Base-by-base conservation (phyloP, 495 filamentous ascomycete species). In the Parmelia sp. region DNA sequence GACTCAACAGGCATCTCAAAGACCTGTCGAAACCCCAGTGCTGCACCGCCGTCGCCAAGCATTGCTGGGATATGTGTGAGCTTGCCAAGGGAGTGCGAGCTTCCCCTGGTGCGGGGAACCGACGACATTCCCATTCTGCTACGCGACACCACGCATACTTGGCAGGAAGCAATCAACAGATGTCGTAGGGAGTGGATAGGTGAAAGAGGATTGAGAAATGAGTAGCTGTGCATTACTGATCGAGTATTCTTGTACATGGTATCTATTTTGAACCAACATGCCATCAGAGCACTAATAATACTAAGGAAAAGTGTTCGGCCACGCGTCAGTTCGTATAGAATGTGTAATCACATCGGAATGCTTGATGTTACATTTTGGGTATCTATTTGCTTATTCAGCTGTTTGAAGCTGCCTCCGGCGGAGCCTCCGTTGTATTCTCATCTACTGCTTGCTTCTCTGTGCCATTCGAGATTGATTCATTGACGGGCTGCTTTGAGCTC, bases 401-500 rank as follows among this genome's bases (percentile, higher is more conserved):
- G 17, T 53, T 29, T 53, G 49, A 27, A 14, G 25, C 5, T 14
- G 39, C 14, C 51, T 63, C 61, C 19, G 29, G 10, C 14, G 33
- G 33, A 12, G 15, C 36, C 39, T 63, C 61, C 15, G 25, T 14
- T 57, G 29, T 39, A 45, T 47, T 47, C n/a, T 57, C 51, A 11
- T 42, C 56, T 53, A 42, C 36, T 9, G 9, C n/a, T 14, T 63
- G 42, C 25, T 45, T 29, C 37, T 63, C 61, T 35, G 25, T 33
- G 51, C 42, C 61, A 23, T 33, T 37, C 53, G 15, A 23, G 17
- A 42, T 25, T 31, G 27, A 21, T 27, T 57, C 60, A 37, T 63
- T 67, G 31, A 42, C 40, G 9, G 31, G 40, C n/a, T 56, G 53
- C 21, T 65, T 51, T 12, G 35, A 40, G 33, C n/a, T 62, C 40